phyloP scores from a whole-genome alignment of 768 basidiomycete genomes.

The Rhizopogon sp. region DNA sequence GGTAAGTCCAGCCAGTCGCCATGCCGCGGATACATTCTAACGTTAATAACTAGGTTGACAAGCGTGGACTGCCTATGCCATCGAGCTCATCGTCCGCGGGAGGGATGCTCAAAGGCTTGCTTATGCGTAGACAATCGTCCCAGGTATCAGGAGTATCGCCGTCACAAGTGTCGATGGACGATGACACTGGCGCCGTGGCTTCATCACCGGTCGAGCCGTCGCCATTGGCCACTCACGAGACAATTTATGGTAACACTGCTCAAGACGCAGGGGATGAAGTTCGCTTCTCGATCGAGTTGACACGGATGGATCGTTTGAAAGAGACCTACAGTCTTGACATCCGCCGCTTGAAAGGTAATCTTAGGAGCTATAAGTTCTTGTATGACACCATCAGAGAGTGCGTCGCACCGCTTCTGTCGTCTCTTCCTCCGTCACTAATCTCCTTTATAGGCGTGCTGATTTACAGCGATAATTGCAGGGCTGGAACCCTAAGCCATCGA shows the following conservation, averaged over 20 bases:
- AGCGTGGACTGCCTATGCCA: constrained; percentile 81
- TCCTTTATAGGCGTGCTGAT: constrained; percentile 29
- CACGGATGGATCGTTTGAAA: constrained; percentile 81
- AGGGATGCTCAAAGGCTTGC: constrained; percentile 81
- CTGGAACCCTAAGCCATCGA: constrained; percentile 16
- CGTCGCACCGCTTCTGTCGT: constrained; percentile 26
- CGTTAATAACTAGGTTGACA: constrained; percentile 61
- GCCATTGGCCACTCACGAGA: constrained; percentile 34
- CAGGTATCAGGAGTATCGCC: constrained; percentile 49
- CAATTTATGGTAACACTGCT: constrained; percentile 72
- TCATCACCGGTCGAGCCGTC: constrained; percentile 32
- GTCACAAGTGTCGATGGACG: constrained; percentile 46
- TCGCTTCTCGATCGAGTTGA: constrained; percentile 92
- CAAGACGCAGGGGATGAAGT: constrained; percentile 95
- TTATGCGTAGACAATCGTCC: constrained; percentile 88
- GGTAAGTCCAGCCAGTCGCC: constrained; percentile 43
- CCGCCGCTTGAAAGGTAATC: constrained; percentile 85
- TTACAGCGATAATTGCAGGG: constrained; percentile 29
- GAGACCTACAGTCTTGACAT: constrained; percentile 92
- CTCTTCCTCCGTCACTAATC: constrained; percentile 5
- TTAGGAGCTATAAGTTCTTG: constrained; percentile 89
- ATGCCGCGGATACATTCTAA: constrained; percentile 7
- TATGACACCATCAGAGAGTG: constrained; percentile 86
- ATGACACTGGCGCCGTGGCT: constrained; percentile 21
- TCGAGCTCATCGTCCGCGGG: constrained; percentile 65